phyloP scores from a whole-genome alignment of 2,329 filamentous ascomycete genomes.

The Sodiomyces alkalinus region DNA sequence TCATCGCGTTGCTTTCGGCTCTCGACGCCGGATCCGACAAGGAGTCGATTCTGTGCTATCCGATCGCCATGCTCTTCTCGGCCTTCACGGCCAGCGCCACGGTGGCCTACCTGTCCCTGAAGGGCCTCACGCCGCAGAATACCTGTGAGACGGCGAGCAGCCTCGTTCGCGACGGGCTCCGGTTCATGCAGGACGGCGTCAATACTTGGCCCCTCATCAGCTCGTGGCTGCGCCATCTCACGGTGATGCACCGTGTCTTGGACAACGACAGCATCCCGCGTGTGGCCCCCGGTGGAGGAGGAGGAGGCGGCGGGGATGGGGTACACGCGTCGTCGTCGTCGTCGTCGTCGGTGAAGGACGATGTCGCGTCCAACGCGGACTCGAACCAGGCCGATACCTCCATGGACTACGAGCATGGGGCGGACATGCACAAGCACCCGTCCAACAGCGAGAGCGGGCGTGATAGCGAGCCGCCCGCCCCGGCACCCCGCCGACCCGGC shows the following conservation, averaged over 20 bases:
- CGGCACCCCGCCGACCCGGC: conserved; percentile 32
- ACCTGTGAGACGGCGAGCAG: conserved; percentile 40
- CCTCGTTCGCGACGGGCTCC: conserved; percentile 42
- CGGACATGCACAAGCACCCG: conserved; percentile 14
- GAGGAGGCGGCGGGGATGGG: no score
- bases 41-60: conserved; percentile 43
- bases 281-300: conserved; percentile 13
- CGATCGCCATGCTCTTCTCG: conserved; percentile 48
- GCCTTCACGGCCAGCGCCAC: conserved; percentile 46
- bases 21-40: conserved; percentile 42
- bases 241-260: conserved; percentile 46
- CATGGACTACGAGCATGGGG: conserved; percentile 38
- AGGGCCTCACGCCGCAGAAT: conserved; percentile 40
- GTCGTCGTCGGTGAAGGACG: conserved; percentile 34
- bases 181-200: conserved; percentile 42
- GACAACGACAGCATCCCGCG: conserved; percentile 31
- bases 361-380: conserved; percentile 37
- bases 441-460: conserved; percentile 24
- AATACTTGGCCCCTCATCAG: conserved; percentile 44
- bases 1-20: conserved; percentile 37
- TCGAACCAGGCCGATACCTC: conserved; percentile 35
- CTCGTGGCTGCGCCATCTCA: conserved; percentile 44
- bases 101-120: conserved; percentile 46
- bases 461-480: conserved; percentile 37
- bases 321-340: conserved; percentile 13